Conservation (phyloP, 148 eudicot species). For the Amaranthus palmeri region DNA sequence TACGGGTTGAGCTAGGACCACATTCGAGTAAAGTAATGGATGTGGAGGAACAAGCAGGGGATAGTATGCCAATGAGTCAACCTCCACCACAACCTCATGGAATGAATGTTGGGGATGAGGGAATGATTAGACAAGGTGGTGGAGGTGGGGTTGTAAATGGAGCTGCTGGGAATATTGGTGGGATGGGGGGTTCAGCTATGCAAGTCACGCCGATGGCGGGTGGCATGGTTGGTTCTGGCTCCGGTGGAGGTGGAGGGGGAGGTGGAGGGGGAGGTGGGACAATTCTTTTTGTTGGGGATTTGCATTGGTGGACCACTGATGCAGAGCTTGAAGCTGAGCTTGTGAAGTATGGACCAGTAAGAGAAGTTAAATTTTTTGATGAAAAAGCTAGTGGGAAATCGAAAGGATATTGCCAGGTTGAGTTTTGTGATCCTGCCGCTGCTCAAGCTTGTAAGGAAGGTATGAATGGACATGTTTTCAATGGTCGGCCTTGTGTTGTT, state of each 20-base stretch:
- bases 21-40: slow-evolving; percentile 37
- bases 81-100: slow-evolving; percentile 36
- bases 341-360: slow-evolving; percentile 69
- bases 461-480: slow-evolving; percentile 75
- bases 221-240: slow-evolving; percentile 20
- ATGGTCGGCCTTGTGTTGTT: slow-evolving; percentile 83
- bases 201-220: slow-evolving; percentile 26
- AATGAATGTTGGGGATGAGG: slow-evolving; percentile 35
- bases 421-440: slow-evolving; percentile 61
- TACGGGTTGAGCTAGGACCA: slow-evolving; percentile 61
- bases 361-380: slow-evolving; percentile 82
- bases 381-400: slow-evolving; percentile 88
- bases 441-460: slow-evolving; percentile 79
- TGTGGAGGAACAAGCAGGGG: slow-evolving; percentile 38
- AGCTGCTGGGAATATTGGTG: slow-evolving; percentile 32
- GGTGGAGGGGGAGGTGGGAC: slow-evolving; percentile 48
- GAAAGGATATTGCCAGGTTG: slow-evolving; percentile 84
- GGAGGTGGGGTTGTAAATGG: slow-evolving; percentile 44
- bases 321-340: slow-evolving; percentile 68
- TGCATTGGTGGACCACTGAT: slow-evolving; percentile 99
- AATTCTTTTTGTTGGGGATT: slow-evolving; percentile 77
- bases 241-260: slow-evolving; percentile 6
- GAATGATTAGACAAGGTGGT: slow-evolving; percentile 31
- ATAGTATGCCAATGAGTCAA: slow-evolving; percentile 28
- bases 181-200: slow-evolving; percentile 24